Percentiles rank a stretch among this genome's conserved stretches.
Evolutionary conservation across 495 filamentous ascomycete species (phyloP).

Genomic region (Mycothermus thermophilus): DNA sequence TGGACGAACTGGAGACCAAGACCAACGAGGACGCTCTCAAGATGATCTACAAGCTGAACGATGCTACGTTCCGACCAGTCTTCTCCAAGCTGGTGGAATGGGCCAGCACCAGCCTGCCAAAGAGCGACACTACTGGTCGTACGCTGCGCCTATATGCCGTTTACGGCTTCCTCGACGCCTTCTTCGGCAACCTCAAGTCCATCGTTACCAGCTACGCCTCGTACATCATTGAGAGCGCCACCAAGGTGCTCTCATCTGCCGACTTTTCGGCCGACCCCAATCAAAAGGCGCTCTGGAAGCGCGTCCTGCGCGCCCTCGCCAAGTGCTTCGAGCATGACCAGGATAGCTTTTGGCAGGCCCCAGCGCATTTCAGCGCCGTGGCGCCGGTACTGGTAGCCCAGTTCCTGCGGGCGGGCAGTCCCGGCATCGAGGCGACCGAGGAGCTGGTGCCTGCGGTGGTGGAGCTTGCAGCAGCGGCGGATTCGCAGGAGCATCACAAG

Average conservation of each 20-base stretch:
- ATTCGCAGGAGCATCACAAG: conserved; percentile 79
- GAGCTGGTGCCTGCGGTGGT: conserved; percentile 45
- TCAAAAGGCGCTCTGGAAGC: conserved; percentile 44
- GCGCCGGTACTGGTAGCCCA: conserved; percentile 54
- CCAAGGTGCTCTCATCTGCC: conserved; percentile 43
- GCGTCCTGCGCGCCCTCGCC: conserved; percentile 50
- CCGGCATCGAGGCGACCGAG: conserved; percentile 22
- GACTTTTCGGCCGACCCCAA: conserved; percentile 36
- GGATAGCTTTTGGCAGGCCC: conserved; percentile 78
- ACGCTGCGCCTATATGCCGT: conserved; percentile 48
- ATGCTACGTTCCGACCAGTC: conserved; percentile 87
- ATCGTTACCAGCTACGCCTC: conserved; percentile 84
- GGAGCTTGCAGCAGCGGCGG: conserved; percentile 63
- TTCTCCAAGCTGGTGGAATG: conserved; percentile 74
- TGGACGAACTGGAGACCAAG: conserved; percentile 42
- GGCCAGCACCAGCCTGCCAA: conserved; percentile 43
- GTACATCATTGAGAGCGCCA: conserved; percentile 64
- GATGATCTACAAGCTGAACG: conserved; percentile 93
- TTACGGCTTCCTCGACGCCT: conserved; percentile 62
- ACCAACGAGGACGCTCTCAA: conserved; percentile 58
- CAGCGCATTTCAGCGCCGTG: conserved; percentile 64
- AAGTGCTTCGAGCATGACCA: conserved; percentile 69
- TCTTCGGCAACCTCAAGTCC: conserved; percentile 79
- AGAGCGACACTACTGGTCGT: conserved; percentile 42
- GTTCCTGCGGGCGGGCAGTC: conserved; percentile 42